A percentile compares a stretch with the other conserved stretches of the same genome.
Evolutionary conservation across 2,329 filamentous ascomycete genomes (phyloP).

Genomic region (Ophiosphaerella herpotricha): DNA sequence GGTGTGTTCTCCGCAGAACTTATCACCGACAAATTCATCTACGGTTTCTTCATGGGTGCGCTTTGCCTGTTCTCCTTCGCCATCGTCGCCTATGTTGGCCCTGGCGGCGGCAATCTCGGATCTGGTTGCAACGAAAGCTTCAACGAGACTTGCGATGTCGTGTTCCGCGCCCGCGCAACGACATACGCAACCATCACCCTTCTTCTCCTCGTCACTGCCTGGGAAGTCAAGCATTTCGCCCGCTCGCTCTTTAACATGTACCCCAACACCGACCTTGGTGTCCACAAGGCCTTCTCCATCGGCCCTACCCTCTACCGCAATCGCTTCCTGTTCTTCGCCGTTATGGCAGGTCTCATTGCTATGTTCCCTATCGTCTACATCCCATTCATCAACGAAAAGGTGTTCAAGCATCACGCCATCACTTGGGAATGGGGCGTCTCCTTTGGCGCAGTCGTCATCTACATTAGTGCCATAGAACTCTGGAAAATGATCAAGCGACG

Average conservation of each 20-base stretch:
- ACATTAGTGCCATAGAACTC: slow-evolving; percentile 49
- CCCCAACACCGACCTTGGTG: slow-evolving; percentile 30
- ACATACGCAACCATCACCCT: slow-evolving; percentile 53
- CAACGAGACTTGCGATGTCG: slow-evolving; percentile 49
- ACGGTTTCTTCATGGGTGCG: slow-evolving; percentile 52
- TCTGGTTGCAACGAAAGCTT: slow-evolving; percentile 51
- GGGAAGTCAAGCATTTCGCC: slow-evolving; percentile 54
- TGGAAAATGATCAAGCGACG: slow-evolving; percentile 54
- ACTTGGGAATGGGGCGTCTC: slow-evolving; percentile 55
- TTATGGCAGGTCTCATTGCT: slow-evolving; percentile 47
- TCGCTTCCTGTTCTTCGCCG: slow-evolving; percentile 52
- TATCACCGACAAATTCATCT: slow-evolving; percentile 55
- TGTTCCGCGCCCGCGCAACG: slow-evolving; percentile 52
- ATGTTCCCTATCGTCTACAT: slow-evolving; percentile 54
- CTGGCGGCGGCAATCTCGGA: slow-evolving; percentile 50
- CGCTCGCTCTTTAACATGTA: slow-evolving; percentile 53
- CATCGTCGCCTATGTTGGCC: slow-evolving; percentile 50
- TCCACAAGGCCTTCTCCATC: slow-evolving; percentile 37
- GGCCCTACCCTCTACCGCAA: slow-evolving; percentile 49
- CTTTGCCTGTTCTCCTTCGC: slow-evolving; percentile 53
- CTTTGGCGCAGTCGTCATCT: slow-evolving; percentile 47
- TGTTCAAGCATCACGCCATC: slow-evolving; percentile 52
- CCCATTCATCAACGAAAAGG: slow-evolving; percentile 51
- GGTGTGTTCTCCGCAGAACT: slow-evolving; percentile 54
- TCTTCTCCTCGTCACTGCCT: slow-evolving; percentile 52